Evolutionary conservation across 1,139 yeast genomes (phyloP).

Genomic region (Geotrichum aggregatum): DNA sequence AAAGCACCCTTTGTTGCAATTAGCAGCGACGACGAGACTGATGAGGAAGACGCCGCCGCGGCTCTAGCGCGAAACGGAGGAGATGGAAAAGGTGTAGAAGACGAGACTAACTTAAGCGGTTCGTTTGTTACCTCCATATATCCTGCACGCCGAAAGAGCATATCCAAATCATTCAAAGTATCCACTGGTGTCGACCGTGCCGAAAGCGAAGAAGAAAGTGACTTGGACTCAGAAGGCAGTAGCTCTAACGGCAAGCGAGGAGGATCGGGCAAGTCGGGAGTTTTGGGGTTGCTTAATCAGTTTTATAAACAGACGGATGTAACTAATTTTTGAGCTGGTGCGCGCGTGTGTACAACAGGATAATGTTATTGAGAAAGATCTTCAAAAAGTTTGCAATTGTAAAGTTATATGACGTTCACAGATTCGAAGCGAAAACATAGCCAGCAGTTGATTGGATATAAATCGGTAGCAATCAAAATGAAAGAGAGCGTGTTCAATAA

Average conservation of each 20-base stretch:
- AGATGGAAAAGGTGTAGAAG: not conserved
- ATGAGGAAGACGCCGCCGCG: slow-evolving; percentile 16
- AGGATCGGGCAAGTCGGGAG: slow-evolving; percentile 48
- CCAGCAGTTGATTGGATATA: too few relatives aligned
- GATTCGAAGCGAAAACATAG: too few relatives aligned
- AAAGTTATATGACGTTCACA: too few relatives aligned
- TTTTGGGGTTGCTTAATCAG: slow-evolving; percentile 77
- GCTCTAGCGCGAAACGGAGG: not conserved
- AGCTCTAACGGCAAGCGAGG: slow-evolving; percentile 25
- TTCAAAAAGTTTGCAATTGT: too few relatives aligned
- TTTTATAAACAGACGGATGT: slow-evolving; percentile 50
- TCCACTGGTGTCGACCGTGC: slow-evolving; percentile 29
- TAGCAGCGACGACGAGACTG: slow-evolving; percentile 16
- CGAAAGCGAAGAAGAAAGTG: slow-evolving; percentile 36
- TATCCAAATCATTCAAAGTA: not conserved
- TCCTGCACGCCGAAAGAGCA: slow-evolving; percentile 17
- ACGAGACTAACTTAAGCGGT: slow-evolving; percentile 7
- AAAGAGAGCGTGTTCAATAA: too few relatives aligned
- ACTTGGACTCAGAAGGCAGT: slow-evolving; percentile 40
- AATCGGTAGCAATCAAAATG: too few relatives aligned
- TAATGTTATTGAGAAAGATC: too few relatives aligned
- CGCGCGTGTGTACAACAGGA: too few relatives aligned
- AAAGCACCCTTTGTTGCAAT: slow-evolving; percentile 7
- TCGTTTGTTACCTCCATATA: slow-evolving; percentile 16
- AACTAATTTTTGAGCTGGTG: slow-evolving; percentile 16